Evolutionary conservation across 2,329 filamentous ascomycete species (phyloP).

Genomic region (Penicillium hesseltinei): DNA sequence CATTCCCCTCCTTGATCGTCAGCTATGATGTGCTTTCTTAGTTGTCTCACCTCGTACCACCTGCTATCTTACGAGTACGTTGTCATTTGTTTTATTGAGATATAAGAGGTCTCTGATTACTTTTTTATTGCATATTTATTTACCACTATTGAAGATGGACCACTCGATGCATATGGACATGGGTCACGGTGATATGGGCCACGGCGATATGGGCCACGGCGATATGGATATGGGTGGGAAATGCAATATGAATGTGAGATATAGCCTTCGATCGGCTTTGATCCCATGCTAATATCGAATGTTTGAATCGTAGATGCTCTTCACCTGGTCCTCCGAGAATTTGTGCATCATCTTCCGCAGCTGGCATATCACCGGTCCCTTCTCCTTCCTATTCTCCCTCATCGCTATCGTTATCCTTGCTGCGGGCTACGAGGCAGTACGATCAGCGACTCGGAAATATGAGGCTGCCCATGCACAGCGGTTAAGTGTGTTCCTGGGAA

Average conservation of each 20-base stretch:
- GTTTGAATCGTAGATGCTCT: constrained; percentile 72
- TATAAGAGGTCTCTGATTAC: not conserved
- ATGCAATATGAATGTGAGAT: constrained; percentile 87
- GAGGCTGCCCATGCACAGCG: constrained; percentile 57
- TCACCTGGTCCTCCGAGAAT: constrained; percentile 91
- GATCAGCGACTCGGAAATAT: constrained; percentile 73
- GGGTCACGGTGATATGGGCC: constrained; percentile 54
- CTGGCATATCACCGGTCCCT: constrained; percentile 78
- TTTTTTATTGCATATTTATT: not conserved
- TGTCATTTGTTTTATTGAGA: not conserved
- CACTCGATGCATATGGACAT: constrained; percentile 45
- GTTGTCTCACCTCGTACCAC: not conserved
- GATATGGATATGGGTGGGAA: constrained; percentile 60
- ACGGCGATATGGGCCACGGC: constrained; percentile 56
- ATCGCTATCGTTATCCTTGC: constrained; percentile 76
- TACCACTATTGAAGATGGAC: constrained; percentile 29
- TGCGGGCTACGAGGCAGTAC: constrained; percentile 89
- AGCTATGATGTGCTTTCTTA: not conserved
- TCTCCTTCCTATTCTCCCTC: constrained; percentile 77
- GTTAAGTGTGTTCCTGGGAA: constrained; percentile 48
- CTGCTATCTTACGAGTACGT: not conserved
- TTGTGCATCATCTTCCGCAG: constrained; percentile 93
- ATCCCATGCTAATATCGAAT: constrained; percentile 1
- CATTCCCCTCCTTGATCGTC: constrained; percentile 18
- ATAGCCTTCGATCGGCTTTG: not conserved